Evolutionary conservation across 768 basidiomycete genomes (phyloP).

Genomic region (Lentinula edodes): DNA sequence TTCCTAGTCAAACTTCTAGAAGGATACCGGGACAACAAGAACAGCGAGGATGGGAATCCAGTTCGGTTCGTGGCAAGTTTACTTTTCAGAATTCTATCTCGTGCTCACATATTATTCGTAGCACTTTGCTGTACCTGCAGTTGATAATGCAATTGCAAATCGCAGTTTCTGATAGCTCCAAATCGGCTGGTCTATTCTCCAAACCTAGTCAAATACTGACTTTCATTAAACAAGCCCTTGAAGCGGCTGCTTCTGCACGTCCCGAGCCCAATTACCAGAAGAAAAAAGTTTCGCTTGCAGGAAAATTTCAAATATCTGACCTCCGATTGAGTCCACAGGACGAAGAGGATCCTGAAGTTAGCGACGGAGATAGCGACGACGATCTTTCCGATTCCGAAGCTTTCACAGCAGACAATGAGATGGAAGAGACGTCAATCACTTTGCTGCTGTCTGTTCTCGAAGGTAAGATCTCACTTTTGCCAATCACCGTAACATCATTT

Average conservation of each 20-base stretch:
- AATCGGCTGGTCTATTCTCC: constrained; percentile 49
- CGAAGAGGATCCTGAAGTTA: constrained; percentile 28
- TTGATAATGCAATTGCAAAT: constrained; percentile 79
- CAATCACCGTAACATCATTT: not conserved
- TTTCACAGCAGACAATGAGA: constrained; percentile 48
- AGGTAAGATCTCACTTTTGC: constrained; percentile 39
- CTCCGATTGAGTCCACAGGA: constrained; percentile 12
- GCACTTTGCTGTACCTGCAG: constrained; percentile 71
- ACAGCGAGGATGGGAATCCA: constrained; percentile 37
- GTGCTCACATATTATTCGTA: constrained; percentile 19
- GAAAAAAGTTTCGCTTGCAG: not conserved
- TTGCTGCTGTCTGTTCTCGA: constrained; percentile 82
- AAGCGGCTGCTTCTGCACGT: constrained; percentile 30
- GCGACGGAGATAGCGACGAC: constrained; percentile 56
- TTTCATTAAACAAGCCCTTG: constrained; percentile 78
- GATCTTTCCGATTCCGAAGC: constrained; percentile 35
- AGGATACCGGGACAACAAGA: constrained; percentile 48
- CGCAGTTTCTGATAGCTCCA: constrained; percentile 49
- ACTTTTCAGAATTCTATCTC: not conserved
- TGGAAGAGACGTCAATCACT: constrained; percentile 74
- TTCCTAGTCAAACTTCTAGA: constrained; percentile 75
- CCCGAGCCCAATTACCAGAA: constrained; percentile 6
- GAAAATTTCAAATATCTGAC: not conserved
- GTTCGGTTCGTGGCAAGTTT: constrained; percentile 34
- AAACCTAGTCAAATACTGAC: constrained; percentile 72